These are phyloP conservation scores for Crotalaria pallida DNA, from an alignment of 306 rosid species.

Conservation along the genomic window DNA sequence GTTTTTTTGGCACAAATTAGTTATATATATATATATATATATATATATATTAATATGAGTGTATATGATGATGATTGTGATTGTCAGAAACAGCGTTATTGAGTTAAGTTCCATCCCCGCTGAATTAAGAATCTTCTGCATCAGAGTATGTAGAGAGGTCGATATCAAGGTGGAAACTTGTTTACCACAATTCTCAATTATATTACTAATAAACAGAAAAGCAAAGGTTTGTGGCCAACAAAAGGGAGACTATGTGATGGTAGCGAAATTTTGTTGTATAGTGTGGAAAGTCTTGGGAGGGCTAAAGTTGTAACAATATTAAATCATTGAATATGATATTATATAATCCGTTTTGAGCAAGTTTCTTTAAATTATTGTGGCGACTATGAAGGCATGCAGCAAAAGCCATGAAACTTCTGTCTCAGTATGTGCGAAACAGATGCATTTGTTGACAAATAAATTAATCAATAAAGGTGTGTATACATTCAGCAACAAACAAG, in stretches of 20 bases:
- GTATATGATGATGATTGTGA: conserved; percentile 9
- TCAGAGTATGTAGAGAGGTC: conserved; percentile 10
- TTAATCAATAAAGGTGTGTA: not conserved
- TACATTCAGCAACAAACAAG: not conserved
- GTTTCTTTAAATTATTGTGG: not conserved
- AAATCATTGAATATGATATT: not conserved
- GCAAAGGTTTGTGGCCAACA: not conserved
- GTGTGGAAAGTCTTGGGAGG: conserved; percentile 15
- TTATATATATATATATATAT: no score
- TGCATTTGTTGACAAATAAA: conserved; percentile 13
- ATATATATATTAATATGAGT: not conserved
- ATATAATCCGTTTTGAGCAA: conserved; percentile 1
- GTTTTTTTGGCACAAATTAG: no score
- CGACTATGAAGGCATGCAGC: conserved; percentile 2
- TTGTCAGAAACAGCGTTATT: not conserved
- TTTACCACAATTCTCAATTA: not conserved
- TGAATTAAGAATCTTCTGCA: conserved; percentile 31
- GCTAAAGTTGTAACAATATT: not conserved
- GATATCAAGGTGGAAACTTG: conserved; percentile 23
- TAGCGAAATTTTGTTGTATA: conserved; percentile 29
- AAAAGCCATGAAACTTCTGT: conserved; percentile 12
- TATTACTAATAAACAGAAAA: not conserved
- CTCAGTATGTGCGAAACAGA: conserved; percentile 1
- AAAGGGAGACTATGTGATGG: not conserved
- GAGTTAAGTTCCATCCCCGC: not conserved